A percentile compares a stretch with the other conserved stretches of the same genome.
Evolutionary conservation across 768 basidiomycete species (phyloP).

Genomic region (Lentinula edodes): DNA sequence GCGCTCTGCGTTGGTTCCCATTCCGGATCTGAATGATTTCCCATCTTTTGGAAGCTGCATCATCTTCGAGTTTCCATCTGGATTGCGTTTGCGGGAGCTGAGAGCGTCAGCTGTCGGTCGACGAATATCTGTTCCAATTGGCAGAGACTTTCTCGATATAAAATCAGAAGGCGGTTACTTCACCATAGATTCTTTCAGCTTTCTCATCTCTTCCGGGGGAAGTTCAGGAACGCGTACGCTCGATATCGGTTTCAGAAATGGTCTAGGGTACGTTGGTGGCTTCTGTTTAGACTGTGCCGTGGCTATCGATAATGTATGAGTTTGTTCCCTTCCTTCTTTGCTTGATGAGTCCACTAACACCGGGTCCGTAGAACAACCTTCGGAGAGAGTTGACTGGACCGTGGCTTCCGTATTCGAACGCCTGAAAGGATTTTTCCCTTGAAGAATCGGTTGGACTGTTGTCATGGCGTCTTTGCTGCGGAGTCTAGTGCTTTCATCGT

Average conservation of each 20-base stretch:
- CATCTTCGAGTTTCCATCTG: not conserved
- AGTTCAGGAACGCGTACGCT: slow-evolving; percentile 8
- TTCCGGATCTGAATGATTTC: not conserved
- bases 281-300: not conserved
- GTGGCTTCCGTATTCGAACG: not conserved
- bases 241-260: slow-evolving; percentile 8
- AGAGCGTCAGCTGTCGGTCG: not conserved
- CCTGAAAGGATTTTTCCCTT: not conserved
- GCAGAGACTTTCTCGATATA: not conserved
- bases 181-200: slow-evolving; percentile 2
- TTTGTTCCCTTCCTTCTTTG: not conserved
- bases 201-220: slow-evolving; percentile 7
- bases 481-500: not conserved
- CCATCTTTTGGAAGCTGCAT: not conserved
- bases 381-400: not conserved
- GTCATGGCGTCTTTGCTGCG: not conserved
- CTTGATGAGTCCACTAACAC: not conserved
- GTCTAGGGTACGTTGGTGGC: not conserved
- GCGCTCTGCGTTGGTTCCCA: not conserved
- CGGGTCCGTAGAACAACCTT: not conserved
- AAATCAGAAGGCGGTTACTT: not conserved
- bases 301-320: not conserved
- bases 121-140: not conserved
- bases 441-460: not conserved
- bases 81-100: not conserved